A percentile compares a stretch with the other conserved stretches of the same genome.
These are phyloP conservation scores for Pythium grandisporangium DNA, from an alignment of 352 stramenopile species.

Conservation along the genomic window DNA sequence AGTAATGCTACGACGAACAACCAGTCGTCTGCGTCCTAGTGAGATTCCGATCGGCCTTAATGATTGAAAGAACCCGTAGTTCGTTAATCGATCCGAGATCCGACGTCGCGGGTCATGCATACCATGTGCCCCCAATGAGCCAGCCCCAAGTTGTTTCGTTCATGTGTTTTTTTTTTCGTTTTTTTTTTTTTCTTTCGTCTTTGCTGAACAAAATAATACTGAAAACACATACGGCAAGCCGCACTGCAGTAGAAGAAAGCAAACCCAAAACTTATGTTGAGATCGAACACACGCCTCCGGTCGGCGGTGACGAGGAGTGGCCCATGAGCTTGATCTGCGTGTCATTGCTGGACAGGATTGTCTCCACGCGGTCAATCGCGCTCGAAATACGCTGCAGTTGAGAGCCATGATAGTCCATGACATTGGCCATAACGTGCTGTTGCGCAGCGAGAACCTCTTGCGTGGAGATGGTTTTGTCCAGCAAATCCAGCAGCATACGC, in stretches of 20 bases:
- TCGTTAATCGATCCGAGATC: too few relatives aligned
- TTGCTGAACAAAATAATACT: too few relatives aligned
- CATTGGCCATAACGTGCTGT: conserved; percentile 60
- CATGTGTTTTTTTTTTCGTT: too few relatives aligned
- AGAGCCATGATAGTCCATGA: conserved; percentile 51
- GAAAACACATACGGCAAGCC: too few relatives aligned
- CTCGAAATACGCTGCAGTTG: conserved; percentile 60
- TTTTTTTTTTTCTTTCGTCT: too few relatives aligned
- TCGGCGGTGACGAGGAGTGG: conserved; percentile 6
- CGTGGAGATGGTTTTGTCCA: conserved; percentile 73
- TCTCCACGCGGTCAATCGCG: conserved; percentile 63
- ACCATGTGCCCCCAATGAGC: too few relatives aligned
- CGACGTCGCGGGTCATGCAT: too few relatives aligned
- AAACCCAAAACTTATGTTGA: neutral
- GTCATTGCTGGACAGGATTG: conserved; percentile 35
- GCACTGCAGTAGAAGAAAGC: neutral
- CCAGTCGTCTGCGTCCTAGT: conserved; percentile 5
- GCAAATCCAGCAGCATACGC: conserved; percentile 60
- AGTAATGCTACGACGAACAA: too few relatives aligned
- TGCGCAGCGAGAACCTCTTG: conserved; percentile 68
- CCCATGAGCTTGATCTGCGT: conserved; percentile 16
- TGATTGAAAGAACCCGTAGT: too few relatives aligned
- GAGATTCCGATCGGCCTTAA: too few relatives aligned
- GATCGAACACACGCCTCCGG: conserved; percentile 1
- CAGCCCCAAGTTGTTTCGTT: too few relatives aligned